Evolutionary conservation across 495 filamentous ascomycete genomes (phyloP), one percentile per base, ranked within the genome.

Genomic region (Opeltia flavorubescens): DNA sequence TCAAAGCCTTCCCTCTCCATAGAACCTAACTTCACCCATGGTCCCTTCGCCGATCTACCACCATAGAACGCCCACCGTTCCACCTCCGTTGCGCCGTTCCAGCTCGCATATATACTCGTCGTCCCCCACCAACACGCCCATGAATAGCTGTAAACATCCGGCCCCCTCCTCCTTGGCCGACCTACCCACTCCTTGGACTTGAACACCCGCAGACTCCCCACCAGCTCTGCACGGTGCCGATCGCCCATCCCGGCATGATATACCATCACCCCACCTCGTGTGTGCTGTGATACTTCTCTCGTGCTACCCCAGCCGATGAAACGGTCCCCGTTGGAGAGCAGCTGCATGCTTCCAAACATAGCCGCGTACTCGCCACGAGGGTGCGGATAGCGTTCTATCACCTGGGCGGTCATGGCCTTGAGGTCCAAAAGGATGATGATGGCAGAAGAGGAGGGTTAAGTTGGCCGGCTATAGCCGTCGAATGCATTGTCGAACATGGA

Each of bases 61-160:
- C 66, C 67, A 53, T 59, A 67, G 51, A 71, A 65, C 9, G 59
- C 57, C 66, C 66, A 71, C 31, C 33, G 46, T 15, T 59, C 45
- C 27, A 71, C 62, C 17, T 62, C 65, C 12, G 68, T 71, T 12
- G 68, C 68, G 9, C 68, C 68, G 43, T 71, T 71, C 68, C 68
- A 71, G 55, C 66, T 70, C 24, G 62, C 66, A 31, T 71, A 71
- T 47, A 69, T 58, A n/a, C n/a, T n/a, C 29, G 48, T 64, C 1
- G 59, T 67, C 25, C 53, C 52, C 0, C 55, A 48, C 1, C 60
- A 53, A 21, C 46, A 53, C 8, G 61, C 57, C 6, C 50, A 57
- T 11, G 68, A 58, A 39, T 71, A 71, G 4, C 58, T 53, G 62
- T 65, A 70, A n/a, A 69, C 53, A 2, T 64, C 66, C 11, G 68